Evolutionary conservation across 2,329 filamentous ascomycete genomes (phyloP).

Genomic region (Epichloe amarillans): DNA sequence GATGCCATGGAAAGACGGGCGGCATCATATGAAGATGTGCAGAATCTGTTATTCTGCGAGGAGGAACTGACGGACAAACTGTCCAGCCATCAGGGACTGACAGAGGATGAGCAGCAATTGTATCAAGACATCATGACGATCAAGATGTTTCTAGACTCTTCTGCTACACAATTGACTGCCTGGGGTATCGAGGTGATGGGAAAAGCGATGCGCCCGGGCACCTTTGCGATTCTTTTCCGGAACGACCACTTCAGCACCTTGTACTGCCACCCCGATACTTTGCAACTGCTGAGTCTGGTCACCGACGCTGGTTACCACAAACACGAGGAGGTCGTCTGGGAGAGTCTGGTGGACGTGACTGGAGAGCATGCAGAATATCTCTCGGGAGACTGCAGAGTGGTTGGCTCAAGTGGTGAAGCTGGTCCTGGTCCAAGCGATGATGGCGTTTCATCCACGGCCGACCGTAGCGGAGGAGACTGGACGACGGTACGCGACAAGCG

Average conservation of each 20-base stretch:
- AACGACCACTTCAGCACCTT: slow-evolving; percentile 96
- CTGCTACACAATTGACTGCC: slow-evolving; percentile 75
- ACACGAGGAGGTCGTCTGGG: slow-evolving; percentile 91
- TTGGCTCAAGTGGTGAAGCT: slow-evolving; percentile 39
- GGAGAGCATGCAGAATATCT: slow-evolving; percentile 74
- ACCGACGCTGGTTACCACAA: slow-evolving; percentile 83
- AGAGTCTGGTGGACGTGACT: slow-evolving; percentile 78
- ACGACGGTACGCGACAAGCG: slow-evolving; percentile 34
- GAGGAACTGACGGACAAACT: slow-evolving; percentile 80
- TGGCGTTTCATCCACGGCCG: slow-evolving; percentile 9
- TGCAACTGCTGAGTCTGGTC: slow-evolving; percentile 68
- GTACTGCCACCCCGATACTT: slow-evolving; percentile 71
- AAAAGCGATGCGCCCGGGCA: slow-evolving; percentile 57
- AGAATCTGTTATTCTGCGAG: slow-evolving; percentile 76
- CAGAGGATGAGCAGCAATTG: slow-evolving; percentile 59
- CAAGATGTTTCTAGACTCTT: slow-evolving; percentile 65
- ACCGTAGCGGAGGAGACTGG: slow-evolving; percentile 32
- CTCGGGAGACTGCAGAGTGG: slow-evolving; percentile 76
- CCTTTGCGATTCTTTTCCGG: slow-evolving; percentile 82
- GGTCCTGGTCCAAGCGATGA: slow-evolving; percentile 9
- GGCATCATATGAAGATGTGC: slow-evolving; percentile 79
- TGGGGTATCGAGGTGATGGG: slow-evolving; percentile 67
- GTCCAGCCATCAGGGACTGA: slow-evolving; percentile 36
- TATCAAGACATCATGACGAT: slow-evolving; percentile 78
- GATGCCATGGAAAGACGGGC: slow-evolving; percentile 61